Evolutionary conservation across 2,329 filamentous ascomycete genomes (phyloP).

Genomic region (Sphaerulina musiva): DNA sequence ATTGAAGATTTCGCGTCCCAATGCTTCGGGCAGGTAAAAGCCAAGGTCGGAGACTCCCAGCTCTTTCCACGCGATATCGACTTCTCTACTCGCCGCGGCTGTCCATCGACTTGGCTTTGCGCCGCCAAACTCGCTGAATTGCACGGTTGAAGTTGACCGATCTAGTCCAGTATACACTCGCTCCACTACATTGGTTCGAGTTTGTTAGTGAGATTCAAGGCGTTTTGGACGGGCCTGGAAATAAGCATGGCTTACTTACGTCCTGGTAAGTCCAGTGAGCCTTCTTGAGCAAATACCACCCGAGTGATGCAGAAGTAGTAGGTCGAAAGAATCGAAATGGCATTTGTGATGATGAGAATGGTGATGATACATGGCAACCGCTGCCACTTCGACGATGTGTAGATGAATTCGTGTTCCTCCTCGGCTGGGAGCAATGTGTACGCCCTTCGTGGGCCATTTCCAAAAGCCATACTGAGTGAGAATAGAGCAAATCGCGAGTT

Average conservation of each 20-base stretch:
- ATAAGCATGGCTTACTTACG: not conserved
- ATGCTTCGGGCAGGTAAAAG: not conserved
- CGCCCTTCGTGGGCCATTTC: not conserved
- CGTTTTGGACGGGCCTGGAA: not conserved
- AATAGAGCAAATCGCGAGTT: not conserved
- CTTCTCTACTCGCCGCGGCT: not conserved
- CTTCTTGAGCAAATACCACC: not conserved
- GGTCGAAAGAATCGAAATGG: not conserved
- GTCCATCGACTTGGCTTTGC: not conserved
- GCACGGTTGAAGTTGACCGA: not conserved
- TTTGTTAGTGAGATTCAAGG: not conserved
- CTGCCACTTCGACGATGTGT: not conserved
- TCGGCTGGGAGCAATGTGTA: not conserved
- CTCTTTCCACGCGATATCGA: constrained; percentile 8
- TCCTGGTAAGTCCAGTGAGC: not conserved
- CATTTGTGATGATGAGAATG: not conserved
- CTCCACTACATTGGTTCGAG: not conserved
- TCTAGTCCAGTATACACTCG: constrained; percentile 1
- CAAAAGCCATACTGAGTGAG: not conserved
- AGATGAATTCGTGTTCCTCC: not conserved
- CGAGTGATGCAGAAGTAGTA: not conserved
- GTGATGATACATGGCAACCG: not conserved
- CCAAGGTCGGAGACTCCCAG: not conserved
- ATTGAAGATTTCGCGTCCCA: not conserved
- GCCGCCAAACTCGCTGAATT: constrained; percentile 3